Percentiles rank a stretch among this genome's conserved stretches.
These are phyloP conservation scores for Aspergillus sp. DNA, from an alignment of 2,329 filamentous ascomycete genomes.

Conservation along the genomic window DNA sequence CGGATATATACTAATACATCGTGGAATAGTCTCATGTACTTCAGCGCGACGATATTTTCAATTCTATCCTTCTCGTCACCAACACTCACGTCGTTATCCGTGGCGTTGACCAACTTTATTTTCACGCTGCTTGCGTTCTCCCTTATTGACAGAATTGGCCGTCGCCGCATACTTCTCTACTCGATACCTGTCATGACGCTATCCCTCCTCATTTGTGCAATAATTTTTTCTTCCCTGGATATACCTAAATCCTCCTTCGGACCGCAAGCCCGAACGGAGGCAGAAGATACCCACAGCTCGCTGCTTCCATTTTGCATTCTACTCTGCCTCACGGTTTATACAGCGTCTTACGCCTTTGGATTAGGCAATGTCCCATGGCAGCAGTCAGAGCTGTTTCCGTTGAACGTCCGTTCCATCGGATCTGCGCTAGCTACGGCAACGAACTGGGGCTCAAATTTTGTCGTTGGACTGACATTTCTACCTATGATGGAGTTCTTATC, in stretches of 20 bases:
- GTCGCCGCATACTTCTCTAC: slow-evolving; percentile 74
- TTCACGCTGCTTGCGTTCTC: slow-evolving; percentile 74
- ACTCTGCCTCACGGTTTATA: slow-evolving; percentile 74
- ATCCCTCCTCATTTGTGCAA: slow-evolving; percentile 67
- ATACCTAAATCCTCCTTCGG: slow-evolving; percentile 31
- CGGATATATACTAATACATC: too few relatives aligned
- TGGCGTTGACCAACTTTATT: slow-evolving; percentile 78
- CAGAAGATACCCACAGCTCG: slow-evolving; percentile 14
- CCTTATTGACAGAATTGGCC: slow-evolving; percentile 75
- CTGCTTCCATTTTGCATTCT: slow-evolving; percentile 59
- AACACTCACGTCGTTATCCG: slow-evolving; percentile 73
- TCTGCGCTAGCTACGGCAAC: slow-evolving; percentile 66
- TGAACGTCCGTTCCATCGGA: slow-evolving; percentile 60
- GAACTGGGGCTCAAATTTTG: slow-evolving; percentile 84
- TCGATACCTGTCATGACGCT: slow-evolving; percentile 81
- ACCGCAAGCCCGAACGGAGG: slow-evolving; percentile 15
- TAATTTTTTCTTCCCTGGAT: slow-evolving; percentile 67
- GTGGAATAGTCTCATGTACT: slow-evolving; percentile 79
- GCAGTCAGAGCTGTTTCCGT: slow-evolving; percentile 85
- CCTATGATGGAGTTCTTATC: slow-evolving; percentile 77
- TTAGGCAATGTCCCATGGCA: slow-evolving; percentile 95
- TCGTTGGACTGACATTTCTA: slow-evolving; percentile 82
- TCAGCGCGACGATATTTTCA: slow-evolving; percentile 76
- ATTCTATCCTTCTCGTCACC: slow-evolving; percentile 75
- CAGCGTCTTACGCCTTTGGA: slow-evolving; percentile 80